phyloP scores from a whole-genome alignment of 495 filamentous ascomycete species.

The Jackrogersella minutella region DNA sequence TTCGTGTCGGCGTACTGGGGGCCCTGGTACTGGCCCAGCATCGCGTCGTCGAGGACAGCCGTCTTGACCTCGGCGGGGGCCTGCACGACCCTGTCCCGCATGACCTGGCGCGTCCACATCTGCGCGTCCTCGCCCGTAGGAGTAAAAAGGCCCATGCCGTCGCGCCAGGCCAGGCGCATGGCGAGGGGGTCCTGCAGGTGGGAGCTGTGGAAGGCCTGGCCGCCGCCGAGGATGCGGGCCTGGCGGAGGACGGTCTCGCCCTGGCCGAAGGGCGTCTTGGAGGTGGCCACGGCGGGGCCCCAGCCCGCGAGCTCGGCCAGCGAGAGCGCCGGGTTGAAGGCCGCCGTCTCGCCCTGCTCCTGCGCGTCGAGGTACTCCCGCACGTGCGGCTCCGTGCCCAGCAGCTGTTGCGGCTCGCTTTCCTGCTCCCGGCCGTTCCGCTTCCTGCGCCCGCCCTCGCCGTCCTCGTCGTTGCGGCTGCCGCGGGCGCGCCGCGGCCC shows the following conservation, averaged over 20 bases:
- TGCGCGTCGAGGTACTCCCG: constrained; percentile 25
- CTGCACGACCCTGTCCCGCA: constrained; percentile 1
- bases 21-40: constrained; percentile 53
- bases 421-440: background rate
- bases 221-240: constrained; percentile 40
- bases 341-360: constrained; percentile 11
- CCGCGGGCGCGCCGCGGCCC: background rate
- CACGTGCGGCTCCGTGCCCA: background rate
- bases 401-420: no score
- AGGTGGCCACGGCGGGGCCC: constrained; percentile 28
- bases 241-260: constrained; percentile 38
- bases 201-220: constrained; percentile 22
- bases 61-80: constrained; percentile 42
- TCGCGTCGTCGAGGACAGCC: constrained; percentile 48
- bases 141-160: constrained; percentile 31
- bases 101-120: background rate
- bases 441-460: background rate
- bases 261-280: constrained; percentile 19
- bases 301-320: constrained; percentile 31
- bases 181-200: background rate
- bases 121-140: constrained; percentile 24
- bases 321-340: constrained; percentile 33
- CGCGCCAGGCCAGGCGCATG: background rate
- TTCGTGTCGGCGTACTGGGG: constrained; percentile 40
- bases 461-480: constrained; percentile 7